These are phyloP conservation scores for Saussurea involucrata DNA, from an alignment of 129 eudicot genomes.

Conservation along the genomic window DNA sequence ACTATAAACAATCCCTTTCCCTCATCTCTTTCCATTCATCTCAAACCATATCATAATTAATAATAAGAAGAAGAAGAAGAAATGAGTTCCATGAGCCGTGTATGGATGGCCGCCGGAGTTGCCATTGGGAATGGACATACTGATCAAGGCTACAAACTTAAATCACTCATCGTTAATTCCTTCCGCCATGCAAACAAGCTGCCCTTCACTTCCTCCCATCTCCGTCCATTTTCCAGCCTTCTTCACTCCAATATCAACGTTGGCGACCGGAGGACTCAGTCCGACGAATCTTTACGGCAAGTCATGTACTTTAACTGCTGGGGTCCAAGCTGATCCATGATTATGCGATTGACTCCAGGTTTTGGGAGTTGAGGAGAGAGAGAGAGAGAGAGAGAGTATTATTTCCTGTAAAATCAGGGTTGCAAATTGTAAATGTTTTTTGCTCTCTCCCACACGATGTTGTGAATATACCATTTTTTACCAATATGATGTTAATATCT, in stretches of 20 bases:
- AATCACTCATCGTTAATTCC: constrained; percentile 31
- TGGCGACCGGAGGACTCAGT: constrained; percentile 39
- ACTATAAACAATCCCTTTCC: background rate
- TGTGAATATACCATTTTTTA: background rate
- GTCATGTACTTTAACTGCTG: constrained; percentile 82
- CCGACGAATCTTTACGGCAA: constrained; percentile 69
- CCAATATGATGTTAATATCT: background rate
- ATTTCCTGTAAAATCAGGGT: background rate
- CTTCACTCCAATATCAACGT: background rate
- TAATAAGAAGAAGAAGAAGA: no score
- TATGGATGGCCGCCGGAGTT: constrained; percentile 44
- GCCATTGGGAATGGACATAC: constrained; percentile 37
- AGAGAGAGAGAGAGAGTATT: background rate
- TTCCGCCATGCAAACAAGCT: constrained; percentile 30
- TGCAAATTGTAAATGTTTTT: constrained; percentile 6
- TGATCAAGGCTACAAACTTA: constrained; percentile 43
- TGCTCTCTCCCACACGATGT: background rate
- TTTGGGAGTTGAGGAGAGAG: background rate
- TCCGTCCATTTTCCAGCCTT: constrained; percentile 1
- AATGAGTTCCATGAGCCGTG: constrained; percentile 30
- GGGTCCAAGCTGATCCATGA: constrained; percentile 48
- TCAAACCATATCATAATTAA: background rate
- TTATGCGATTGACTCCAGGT: background rate
- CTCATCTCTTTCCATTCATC: background rate
- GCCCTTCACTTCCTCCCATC: constrained; percentile 19